Percentiles rank a stretch among this genome's conserved stretches.
Evolutionary conservation across 1,284 basidiomycete species (phyloP).

Genomic region (Gomphus bonarii): DNA sequence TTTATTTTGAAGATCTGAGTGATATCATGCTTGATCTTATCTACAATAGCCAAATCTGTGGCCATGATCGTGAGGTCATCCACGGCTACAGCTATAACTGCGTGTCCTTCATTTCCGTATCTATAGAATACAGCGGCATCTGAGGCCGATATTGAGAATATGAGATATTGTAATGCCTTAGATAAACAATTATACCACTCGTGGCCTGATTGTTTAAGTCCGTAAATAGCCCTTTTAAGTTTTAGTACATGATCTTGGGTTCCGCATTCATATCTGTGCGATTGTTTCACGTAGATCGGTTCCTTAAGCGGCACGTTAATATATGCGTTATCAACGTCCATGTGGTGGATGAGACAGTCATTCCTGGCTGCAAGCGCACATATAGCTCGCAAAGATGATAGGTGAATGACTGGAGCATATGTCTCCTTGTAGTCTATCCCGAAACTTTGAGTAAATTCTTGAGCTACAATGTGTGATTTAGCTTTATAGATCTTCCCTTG

Average conservation of each 20-base stretch:
- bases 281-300: conserved; percentile 19
- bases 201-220: conserved; percentile 17
- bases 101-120: neutral
- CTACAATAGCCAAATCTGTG: neutral
- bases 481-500: conserved; percentile 18
- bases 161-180: conserved; percentile 16
- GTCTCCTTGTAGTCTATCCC: conserved; percentile 23
- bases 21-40: too few relatives aligned
- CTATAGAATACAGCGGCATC: conserved; percentile 20
- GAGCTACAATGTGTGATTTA: conserved; percentile 27
- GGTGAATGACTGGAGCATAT: conserved; percentile 21
- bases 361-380: too few relatives aligned
- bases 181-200: conserved; percentile 24
- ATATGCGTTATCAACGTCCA: neutral
- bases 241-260: neutral
- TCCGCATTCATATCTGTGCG: conserved; percentile 12
- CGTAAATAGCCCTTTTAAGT: conserved; percentile 22
- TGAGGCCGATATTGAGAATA: conserved; percentile 14
- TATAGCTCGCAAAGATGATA: too few relatives aligned
- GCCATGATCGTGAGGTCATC: conserved; percentile 16
- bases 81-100: conserved; percentile 17
- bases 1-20: too few relatives aligned
- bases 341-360: too few relatives aligned
- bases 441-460: conserved; percentile 25
- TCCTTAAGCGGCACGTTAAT: conserved; percentile 17